These are phyloP conservation scores for Mycena amicta DNA, from an alignment of 768 basidiomycete genomes.

Conservation along the genomic window DNA sequence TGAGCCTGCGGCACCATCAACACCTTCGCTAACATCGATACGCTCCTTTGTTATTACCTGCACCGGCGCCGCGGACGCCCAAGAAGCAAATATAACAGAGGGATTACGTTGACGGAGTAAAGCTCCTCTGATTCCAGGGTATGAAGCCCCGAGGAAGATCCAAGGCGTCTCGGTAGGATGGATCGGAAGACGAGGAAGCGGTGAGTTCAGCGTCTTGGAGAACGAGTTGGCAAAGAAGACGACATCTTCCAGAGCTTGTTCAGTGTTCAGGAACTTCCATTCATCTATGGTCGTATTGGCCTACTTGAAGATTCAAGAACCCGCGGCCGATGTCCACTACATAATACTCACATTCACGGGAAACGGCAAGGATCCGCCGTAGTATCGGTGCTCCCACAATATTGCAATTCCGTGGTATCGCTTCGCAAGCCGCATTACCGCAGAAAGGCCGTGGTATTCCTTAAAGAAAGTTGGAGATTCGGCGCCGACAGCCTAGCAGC, in stretches of 20 bases:
- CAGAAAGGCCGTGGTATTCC: slow-evolving; percentile 53
- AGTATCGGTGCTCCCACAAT: slow-evolving; percentile 54
- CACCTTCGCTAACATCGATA: too few species aligned
- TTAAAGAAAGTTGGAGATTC: slow-evolving; percentile 11
- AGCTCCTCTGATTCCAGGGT: slow-evolving; percentile 49
- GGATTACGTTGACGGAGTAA: slow-evolving; percentile 50
- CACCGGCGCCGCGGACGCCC: slow-evolving; percentile 54
- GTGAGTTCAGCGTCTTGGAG: slow-evolving; percentile 9
- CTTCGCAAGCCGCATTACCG: slow-evolving; percentile 49
- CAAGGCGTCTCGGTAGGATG: slow-evolving; percentile 49
- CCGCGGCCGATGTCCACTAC: not conserved
- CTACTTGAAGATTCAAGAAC: slow-evolving; percentile 23
- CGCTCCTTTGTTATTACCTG: slow-evolving; percentile 12
- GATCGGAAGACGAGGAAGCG: slow-evolving; percentile 26
- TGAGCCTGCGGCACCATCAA: slow-evolving; percentile 38
- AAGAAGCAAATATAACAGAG: slow-evolving; percentile 45
- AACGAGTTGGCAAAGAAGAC: slow-evolving; percentile 52
- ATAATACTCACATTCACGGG: slow-evolving; percentile 42
- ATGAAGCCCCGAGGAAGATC: slow-evolving; percentile 53
- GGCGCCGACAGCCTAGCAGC: not conserved
- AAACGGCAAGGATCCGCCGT: slow-evolving; percentile 51
- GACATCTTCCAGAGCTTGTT: slow-evolving; percentile 53
- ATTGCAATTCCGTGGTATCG: slow-evolving; percentile 49
- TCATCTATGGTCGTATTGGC: slow-evolving; percentile 47
- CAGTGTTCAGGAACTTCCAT: slow-evolving; percentile 50